Evolutionary conservation across 2,329 filamentous ascomycete species (phyloP).

Genomic region (Trichoderma breve): DNA sequence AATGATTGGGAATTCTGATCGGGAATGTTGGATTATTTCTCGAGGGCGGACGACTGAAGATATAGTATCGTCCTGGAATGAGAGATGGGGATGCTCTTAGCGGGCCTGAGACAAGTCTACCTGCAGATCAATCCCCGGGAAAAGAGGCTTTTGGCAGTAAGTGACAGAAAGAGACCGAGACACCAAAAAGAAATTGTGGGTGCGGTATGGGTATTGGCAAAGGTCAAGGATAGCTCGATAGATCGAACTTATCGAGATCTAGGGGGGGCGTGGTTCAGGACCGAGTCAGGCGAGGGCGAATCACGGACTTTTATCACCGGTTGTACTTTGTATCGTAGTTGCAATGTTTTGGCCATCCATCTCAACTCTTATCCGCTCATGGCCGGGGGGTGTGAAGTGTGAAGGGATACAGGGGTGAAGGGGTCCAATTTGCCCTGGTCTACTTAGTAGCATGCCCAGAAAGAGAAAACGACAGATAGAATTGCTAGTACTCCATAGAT

Average conservation of each 20-base stretch:
- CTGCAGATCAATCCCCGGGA: slow-evolving; percentile 36
- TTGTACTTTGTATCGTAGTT: slow-evolving; percentile 23
- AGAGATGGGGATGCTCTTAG: slow-evolving; percentile 32
- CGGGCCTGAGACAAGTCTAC: slow-evolving; percentile 36
- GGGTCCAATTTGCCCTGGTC: slow-evolving; percentile 20
- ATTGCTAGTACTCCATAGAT: neutral
- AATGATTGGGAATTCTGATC: slow-evolving; percentile 29
- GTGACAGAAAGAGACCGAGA: slow-evolving; percentile 35
- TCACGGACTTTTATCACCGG: slow-evolving; percentile 22
- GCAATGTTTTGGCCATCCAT: slow-evolving; percentile 29
- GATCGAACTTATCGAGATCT: slow-evolving; percentile 30
- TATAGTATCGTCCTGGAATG: slow-evolving; percentile 43
- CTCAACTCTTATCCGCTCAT: slow-evolving; percentile 22
- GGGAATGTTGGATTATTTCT: slow-evolving; percentile 36
- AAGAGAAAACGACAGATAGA: neutral
- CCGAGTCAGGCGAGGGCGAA: slow-evolving; percentile 15
- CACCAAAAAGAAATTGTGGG: slow-evolving; percentile 34
- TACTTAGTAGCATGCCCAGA: slow-evolving; percentile 4
- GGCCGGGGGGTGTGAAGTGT: neutral
- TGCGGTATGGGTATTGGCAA: slow-evolving; percentile 28
- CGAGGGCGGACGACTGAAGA: slow-evolving; percentile 40
- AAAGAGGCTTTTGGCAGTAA: slow-evolving; percentile 28
- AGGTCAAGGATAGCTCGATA: slow-evolving; percentile 30
- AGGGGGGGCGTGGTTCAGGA: slow-evolving; percentile 2
- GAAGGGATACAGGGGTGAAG: slow-evolving; percentile 15